Conservation (phyloP, 257 asterid species). For the Primulina eburnea region DNA sequence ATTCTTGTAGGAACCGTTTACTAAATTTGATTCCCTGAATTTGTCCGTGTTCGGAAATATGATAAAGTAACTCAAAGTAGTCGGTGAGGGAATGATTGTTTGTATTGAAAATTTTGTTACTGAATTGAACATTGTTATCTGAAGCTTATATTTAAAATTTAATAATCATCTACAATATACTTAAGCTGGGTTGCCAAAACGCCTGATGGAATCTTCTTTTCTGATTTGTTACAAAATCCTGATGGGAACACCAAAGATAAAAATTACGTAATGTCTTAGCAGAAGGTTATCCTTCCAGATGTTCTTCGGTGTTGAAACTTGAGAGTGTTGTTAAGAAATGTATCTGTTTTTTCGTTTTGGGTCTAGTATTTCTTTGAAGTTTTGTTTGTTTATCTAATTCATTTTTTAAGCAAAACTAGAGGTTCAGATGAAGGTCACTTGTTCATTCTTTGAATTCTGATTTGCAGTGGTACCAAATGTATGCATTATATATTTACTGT, state of each 20-base stretch:
- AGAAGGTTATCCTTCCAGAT: neutral
- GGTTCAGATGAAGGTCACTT: neutral
- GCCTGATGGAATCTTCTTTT: neutral
- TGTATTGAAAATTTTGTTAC: neutral
- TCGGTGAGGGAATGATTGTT: neutral
- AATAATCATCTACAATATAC: neutral
- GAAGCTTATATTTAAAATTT: neutral
- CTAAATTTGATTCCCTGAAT: neutral
- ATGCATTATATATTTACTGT: neutral
- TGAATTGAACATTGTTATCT: neutral
- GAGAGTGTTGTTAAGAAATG: neutral
- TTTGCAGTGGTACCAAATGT: neutral
- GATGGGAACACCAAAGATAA: conserved; percentile 13
- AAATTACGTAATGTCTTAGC: neutral
- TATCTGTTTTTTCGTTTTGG: neutral
- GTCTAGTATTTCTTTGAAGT: neutral
- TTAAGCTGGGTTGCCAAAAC: neutral
- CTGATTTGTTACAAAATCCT: neutral
- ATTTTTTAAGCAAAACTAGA: neutral
- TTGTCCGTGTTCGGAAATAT: neutral
- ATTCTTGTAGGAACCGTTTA: neutral
- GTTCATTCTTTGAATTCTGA: neutral
- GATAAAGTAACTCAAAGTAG: neutral
- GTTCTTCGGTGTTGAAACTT: conserved; percentile 1
- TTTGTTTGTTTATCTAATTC: too few relatives aligned